phyloP scores from a whole-genome alignment of 768 basidiomycete species.

The Termitomyces sp. region DNA sequence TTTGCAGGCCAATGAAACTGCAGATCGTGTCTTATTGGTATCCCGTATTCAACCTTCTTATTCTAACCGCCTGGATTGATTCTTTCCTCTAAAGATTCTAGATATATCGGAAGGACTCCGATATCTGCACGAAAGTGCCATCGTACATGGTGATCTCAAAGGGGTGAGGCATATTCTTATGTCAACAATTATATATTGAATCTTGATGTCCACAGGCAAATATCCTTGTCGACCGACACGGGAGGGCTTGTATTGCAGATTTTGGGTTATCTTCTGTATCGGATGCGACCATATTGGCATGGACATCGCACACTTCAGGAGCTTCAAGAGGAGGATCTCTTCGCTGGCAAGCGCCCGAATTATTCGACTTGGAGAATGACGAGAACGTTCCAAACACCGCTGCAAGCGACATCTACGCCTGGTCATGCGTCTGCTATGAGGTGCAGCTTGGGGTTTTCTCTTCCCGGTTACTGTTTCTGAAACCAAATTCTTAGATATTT shows the following conservation, averaged over 20 bases:
- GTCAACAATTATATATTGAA: background rate
- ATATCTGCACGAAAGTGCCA: slow-evolving; percentile 18
- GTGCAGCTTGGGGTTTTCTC: too few species aligned
- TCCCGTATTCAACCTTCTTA: background rate
- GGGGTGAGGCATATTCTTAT: background rate
- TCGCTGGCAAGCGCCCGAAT: background rate
- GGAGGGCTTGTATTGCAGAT: background rate
- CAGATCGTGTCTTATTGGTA: slow-evolving; percentile 11
- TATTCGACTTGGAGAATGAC: background rate
- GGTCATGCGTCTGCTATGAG: too few species aligned
- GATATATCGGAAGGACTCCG: slow-evolving; percentile 21
- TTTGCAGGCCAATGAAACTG: slow-evolving; percentile 18
- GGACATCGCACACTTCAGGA: background rate
- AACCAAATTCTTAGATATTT: too few species aligned
- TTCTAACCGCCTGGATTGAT: background rate
- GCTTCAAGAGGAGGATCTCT: background rate
- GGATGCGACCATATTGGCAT: background rate
- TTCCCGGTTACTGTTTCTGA: too few species aligned
- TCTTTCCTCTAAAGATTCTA: background rate
- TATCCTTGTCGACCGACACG: background rate
- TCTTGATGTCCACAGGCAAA: background rate
- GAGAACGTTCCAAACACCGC: background rate
- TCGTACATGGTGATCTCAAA: slow-evolving; percentile 28
- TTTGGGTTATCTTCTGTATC: background rate
- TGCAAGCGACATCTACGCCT: background rate